Evolutionary conservation across 352 stramenopile species (phyloP), one percentile per base, ranked within the genome.

Genomic region (Phytophthora hibernalis): DNA sequence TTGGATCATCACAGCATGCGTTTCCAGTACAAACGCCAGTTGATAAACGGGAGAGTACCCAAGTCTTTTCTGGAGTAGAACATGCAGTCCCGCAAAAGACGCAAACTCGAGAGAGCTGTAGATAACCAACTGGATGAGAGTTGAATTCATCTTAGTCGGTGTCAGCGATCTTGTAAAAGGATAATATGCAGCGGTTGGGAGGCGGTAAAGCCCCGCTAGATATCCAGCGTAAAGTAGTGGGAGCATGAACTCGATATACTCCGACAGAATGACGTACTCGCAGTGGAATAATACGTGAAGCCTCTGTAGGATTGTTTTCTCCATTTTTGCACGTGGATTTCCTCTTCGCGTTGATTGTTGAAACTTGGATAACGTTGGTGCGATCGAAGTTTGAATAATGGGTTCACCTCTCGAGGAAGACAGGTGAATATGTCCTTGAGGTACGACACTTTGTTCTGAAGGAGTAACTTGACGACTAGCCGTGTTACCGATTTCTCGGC

Each of bases 11-110:
- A 62, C 37, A 0, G 21, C 28, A 11, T 83, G 70, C 0, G 43
- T 77, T 65, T 85, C 75, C 0, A 86, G 65, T 21, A 86, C 75
- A 48, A 86, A 83, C 1, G 68, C 75, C 7, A 86, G 44, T 28
- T 74, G 58, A 33, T 79, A 76, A 2, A 70, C 9, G 6, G 64
- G 57, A 5, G 60, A 67, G 37, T 67, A 76, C 2, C 54, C 63
- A 20, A 83, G 63, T 38, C 45, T 53, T 4, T 53, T 31, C 22
- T 65, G 58, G 9, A 79, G 38, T 12, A 66, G 31, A 3, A 64
- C 2, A 16, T 68, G 31, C 13, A 68, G 13, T 6, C 24, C 50
- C 1, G 51, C 18, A 15, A 72, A 72, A 8, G 64, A 72, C 9
- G 35, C 11, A 37, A 62, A 62, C 15, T 68, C 64, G 1, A 71